Evolutionary conservation across 1,284 basidiomycete genomes (phyloP), one percentile per base, ranked within the genome.

Genomic region (Cutaneotrichosporon mucoides): DNA sequence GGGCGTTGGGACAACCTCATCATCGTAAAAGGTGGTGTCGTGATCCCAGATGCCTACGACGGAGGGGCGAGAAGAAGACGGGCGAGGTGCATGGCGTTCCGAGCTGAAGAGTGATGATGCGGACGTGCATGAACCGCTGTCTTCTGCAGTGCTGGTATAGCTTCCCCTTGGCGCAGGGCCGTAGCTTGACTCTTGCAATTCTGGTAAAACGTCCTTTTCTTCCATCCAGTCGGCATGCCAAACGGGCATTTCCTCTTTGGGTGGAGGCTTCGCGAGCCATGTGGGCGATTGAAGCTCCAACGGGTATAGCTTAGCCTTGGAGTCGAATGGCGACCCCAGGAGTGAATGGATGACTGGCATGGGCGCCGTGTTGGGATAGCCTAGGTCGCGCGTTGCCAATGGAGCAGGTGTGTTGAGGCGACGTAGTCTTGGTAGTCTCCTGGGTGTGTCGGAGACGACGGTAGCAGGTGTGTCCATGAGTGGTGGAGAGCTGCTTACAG

Each of bases 271-370:
- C 10, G 53, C 45, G 9, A 40, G 9, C 37, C 46, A 55, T 11
- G 53, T 55, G 2, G 53, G 53, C 33, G 53, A 55, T 9, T 34
- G 15, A 9, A 55, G 45, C 12, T 48, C 53, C 8, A 46, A 40
- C 16, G 42, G 38, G 44, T 46, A 37, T 9, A 24, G 42, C 4
- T 54, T 11, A 10, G 58, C 62, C 46, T 68, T 68, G 43, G 61
- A 57, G 43, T 60, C 64, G 60, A 76, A 76, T 10, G 73, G 73
- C 48, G 70, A 71, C 15, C 73, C 73, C 3, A 73, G 68, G 24
- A 74, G 68, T 15, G 70, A 65, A n/a, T 71, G 58, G 12, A 68
- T 58, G 2, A 66, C 64, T 0, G 72, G 72, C 16, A 73, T 62
- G 15, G 73, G 69, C 2, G 68, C 71, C 0, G 69, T 73, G n/a